A percentile compares a stretch with the other conserved stretches of the same genome.
Evolutionary conservation across 805 yeast species (phyloP).

Genomic region (Metschnikowia gruessii): DNA sequence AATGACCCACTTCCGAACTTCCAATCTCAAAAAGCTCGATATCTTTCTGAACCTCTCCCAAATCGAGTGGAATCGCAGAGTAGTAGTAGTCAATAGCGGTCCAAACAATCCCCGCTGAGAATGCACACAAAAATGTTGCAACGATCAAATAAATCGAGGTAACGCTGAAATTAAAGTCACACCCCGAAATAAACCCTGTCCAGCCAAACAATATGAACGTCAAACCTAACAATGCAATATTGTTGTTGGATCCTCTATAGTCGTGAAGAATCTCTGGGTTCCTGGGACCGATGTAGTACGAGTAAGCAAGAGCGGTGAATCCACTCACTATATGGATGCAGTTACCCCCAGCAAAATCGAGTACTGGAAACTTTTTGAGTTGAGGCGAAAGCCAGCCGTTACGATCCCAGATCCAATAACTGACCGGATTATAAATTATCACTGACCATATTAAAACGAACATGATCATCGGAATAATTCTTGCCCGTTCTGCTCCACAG

Average conservation of each 20-base stretch:
- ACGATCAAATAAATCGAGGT: conserved; percentile 31
- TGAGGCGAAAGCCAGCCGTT: conserved; percentile 43
- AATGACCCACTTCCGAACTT: neutral
- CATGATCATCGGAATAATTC: conserved; percentile 40
- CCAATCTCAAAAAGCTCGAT: conserved; percentile 6
- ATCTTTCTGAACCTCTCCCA: conserved; percentile 2
- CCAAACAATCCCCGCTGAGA: conserved; percentile 38
- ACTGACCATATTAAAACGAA: conserved; percentile 40
- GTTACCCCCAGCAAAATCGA: conserved; percentile 46
- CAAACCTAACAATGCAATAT: conserved; percentile 33
- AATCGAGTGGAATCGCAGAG: conserved; percentile 39
- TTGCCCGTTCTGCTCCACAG: conserved; percentile 43
- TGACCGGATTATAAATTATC: conserved; percentile 42
- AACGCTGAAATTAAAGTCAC: conserved; percentile 39
- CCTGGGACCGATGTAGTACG: conserved; percentile 42
- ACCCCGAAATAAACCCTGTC: conserved; percentile 43
- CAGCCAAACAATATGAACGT: conserved; percentile 32
- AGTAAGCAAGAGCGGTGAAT: conserved; percentile 43
- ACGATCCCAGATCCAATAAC: conserved; percentile 45
- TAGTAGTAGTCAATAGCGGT: conserved; percentile 36
- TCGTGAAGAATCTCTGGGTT: conserved; percentile 36
- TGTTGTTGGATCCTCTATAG: conserved; percentile 36
- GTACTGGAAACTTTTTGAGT: conserved; percentile 31
- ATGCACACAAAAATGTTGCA: conserved; percentile 35
- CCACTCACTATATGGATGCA: conserved; percentile 46